Base-by-base conservation (phyloP, 1,284 basidiomycete species). In the Malassezia vespertilionis region DNA sequence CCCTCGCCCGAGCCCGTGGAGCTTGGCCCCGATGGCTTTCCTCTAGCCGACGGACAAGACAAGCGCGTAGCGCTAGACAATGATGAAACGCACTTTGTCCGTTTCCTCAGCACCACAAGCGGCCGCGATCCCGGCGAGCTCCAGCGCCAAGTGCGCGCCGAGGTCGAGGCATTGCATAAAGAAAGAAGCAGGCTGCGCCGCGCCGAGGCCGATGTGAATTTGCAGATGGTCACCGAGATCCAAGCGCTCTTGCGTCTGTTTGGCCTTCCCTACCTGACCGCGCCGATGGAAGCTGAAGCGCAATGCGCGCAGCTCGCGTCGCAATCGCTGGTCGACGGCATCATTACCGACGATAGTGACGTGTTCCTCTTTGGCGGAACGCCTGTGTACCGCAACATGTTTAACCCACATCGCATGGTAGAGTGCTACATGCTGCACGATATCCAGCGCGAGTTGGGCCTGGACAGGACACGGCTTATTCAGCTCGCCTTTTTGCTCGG, bases 271-370 rank as follows among this genome's bases (percentile, higher is more conserved):
- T 99, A 93, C 71, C 86, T 97, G 60, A 95, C 89, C 1, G 93
- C 93, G 3, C 93, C 93, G 87, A 89, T 67, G 63, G 93, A 99
- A 76, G 93, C 93, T 31, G 93, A 99, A 73, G 93, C 93, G 0
- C 93, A 99, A 72, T 99, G 93, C 63, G 91, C 93, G 3, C 82
- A 88, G 60, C 81, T 99, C 9, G 82, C 88, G 4, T 75, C 79
- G 11, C 77, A 91, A 6, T 80, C 81, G 2, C 77, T 97, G 21
- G 91, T 95, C 28, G 89, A 97, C 61, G 93, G 93, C 0, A 84
- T 97, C 57, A 97, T 99, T 71, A 99, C 93, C 0, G 93, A 99
- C 72, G 93, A 99, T 72, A 93, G 88, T 14, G 93, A 99, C 65
- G 89, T 97, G 27, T 99, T 99, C 72, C 80, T 97, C 35, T 99